Percentiles rank a stretch among this genome's conserved stretches.
These are phyloP conservation scores for Marchantia paleacea DNA, from an alignment of 225 moss, liverwort and hornwort genomes.

Conservation along the genomic window DNA sequence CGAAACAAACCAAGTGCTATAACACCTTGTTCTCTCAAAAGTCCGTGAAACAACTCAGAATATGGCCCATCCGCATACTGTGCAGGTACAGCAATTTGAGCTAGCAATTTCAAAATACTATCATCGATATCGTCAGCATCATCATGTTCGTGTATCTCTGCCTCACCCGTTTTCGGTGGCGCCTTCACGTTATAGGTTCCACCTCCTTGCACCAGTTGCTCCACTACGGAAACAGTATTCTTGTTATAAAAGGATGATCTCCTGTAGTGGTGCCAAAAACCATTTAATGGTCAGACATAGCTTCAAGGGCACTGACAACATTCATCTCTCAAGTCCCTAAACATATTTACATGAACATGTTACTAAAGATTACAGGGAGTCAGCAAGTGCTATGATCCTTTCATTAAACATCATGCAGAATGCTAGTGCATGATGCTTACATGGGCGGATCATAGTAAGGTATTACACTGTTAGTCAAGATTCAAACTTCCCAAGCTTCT, in stretches of 20 bases:
- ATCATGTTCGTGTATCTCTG: conserved; percentile 20
- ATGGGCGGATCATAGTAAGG: too few species aligned
- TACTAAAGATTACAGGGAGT: too few species aligned
- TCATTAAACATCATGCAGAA: too few species aligned
- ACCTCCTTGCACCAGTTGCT: conserved; percentile 68
- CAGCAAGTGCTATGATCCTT: too few species aligned
- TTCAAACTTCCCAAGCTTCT: too few species aligned
- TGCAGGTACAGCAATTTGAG: conserved; percentile 52
- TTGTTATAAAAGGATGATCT: conserved; percentile 80
- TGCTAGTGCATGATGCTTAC: too few species aligned
- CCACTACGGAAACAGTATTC: conserved; percentile 70
- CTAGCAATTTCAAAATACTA: conserved; percentile 32
- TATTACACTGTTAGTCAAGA: too few species aligned
- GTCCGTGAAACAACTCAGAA: conserved; percentile 56
- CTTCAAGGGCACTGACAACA: too few species aligned
- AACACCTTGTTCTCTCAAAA: conserved; percentile 44
- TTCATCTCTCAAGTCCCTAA: too few species aligned
- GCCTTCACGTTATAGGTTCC: not conserved
- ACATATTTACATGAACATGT: too few species aligned
- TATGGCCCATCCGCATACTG: conserved; percentile 50
- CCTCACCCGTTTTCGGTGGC: not conserved
- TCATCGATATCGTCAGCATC: conserved; percentile 7
- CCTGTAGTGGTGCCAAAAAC: conserved; percentile 31
- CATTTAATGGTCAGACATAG: not conserved
- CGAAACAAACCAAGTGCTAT: conserved; percentile 76